Evolutionary conservation across 2,329 filamentous ascomycete genomes (phyloP), one percentile per base, ranked within the genome.

Genomic region (Arachnopeziza araneosa): DNA sequence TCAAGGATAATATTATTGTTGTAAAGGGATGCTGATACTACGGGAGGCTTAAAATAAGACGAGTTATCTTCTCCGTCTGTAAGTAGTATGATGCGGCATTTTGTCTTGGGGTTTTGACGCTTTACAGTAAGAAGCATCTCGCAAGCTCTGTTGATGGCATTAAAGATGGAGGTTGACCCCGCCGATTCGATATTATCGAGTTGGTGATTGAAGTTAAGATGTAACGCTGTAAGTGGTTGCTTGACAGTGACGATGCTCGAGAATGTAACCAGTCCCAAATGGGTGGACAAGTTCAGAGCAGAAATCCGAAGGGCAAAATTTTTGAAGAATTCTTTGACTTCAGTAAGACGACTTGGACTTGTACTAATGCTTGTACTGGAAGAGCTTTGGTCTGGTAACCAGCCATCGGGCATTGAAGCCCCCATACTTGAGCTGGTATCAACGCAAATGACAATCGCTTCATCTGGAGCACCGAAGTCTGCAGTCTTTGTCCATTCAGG

Each of bases 391-490:
- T 44, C 36, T 17, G 36, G 12, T 44, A 44, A 8, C 60, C 60
- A 63, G 14, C 56, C 58, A 21, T 22, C 22, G 1, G 22, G 14
- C 55, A 61, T 58, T 19, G 52, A 1, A 4, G 3, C 8, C 3
- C 7, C 26, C 61, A 63, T 63, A 19, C 58, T 60, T 14, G 1
- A 54, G 50, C 61, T 63, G 19, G 32, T 58, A 57, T 63, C 58
- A n/a, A 63, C 58, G 49, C 61, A 63, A 30, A 63, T 58, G 21
- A 63, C 54, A 21, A 63, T 61, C 19, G 61, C 61, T 48, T 63
- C 61, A 32, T 60, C 56, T 7, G 58, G 61, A 26, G 52, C 23
- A n/a, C 58, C 61, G 26, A 56, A 60, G 26, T 60, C 51, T 17
- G 61, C 55, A 49, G 55, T 48, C 21, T 58, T 58, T 12, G 58